phyloP scores from a whole-genome alignment of 148 eudicot genomes.

The Rhododendron henanense region DNA sequence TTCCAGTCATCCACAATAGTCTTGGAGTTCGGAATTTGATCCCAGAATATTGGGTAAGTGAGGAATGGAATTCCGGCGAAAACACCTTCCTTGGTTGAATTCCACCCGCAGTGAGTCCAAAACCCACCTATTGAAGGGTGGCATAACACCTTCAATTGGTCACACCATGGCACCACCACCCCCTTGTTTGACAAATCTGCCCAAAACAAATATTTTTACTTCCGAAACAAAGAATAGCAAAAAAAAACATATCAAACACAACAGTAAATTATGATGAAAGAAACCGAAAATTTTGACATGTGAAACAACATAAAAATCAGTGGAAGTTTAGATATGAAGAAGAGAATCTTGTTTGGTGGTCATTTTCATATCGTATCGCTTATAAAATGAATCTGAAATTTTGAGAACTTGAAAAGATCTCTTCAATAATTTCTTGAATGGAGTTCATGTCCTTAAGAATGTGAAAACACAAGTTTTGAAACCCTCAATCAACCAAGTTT shows the following conservation, averaged over 20 bases:
- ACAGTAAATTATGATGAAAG: neutral
- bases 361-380: neutral
- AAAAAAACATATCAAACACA: neutral
- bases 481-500: neutral
- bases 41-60: conserved; percentile 47
- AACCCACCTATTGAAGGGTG: conserved; percentile 56
- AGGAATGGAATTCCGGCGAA: conserved; percentile 51
- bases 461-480: neutral
- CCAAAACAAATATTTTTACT: neutral
- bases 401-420: neutral
- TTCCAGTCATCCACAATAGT: conserved; percentile 51
- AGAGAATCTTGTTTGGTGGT: neutral
- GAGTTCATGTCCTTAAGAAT: neutral
- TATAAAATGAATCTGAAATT: neutral
- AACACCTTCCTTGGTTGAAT: conserved; percentile 45
- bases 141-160: conserved; percentile 39
- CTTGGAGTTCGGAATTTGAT: conserved; percentile 51
- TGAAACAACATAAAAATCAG: neutral
- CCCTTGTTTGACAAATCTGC: conserved; percentile 19
- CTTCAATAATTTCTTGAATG: neutral
- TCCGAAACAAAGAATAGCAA: neutral
- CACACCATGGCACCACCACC: conserved; percentile 53
- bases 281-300: neutral
- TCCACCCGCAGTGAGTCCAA: conserved; percentile 72
- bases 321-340: neutral